phyloP scores from a whole-genome alignment of 2,329 filamentous ascomycete species.

The Sordariomycetes sp. region DNA sequence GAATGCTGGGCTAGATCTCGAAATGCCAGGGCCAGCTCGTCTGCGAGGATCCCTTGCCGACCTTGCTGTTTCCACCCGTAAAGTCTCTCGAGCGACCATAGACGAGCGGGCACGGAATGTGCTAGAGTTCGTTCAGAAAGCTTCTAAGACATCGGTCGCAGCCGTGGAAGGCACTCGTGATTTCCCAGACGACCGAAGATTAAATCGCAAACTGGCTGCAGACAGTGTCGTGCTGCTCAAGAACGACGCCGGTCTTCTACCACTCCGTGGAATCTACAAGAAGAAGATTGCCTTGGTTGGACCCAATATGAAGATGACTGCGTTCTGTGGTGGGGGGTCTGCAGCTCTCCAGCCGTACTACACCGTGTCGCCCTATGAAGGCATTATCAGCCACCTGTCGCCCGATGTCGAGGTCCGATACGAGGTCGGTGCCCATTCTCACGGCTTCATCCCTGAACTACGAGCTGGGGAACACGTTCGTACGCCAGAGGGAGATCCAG shows the following conservation, averaged over 20 bases:
- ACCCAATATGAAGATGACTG: conserved; percentile 35
- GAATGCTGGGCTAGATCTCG: conserved; percentile 19
- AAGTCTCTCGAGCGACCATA: conserved; percentile 12
- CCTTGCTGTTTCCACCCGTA: conserved; percentile 10
- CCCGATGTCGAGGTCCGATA: conserved; percentile 13
- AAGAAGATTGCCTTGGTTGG: conserved; percentile 46
- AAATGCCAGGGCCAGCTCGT: conserved; percentile 24
- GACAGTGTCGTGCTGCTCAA: conserved; percentile 41
- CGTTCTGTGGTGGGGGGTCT: conserved; percentile 22
- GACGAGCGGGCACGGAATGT: conserved; percentile 18
- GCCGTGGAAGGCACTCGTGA: conserved; percentile 7
- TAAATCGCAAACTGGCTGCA: conserved; percentile 32
- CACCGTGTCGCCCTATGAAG: conserved; percentile 18
- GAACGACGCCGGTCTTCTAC: not conserved
- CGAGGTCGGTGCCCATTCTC: too few species aligned
- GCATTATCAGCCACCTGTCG: conserved; percentile 19
- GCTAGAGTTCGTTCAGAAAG: conserved; percentile 16
- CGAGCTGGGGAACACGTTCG: too few species aligned
- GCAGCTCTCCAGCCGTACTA: conserved; percentile 21
- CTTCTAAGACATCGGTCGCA: conserved; percentile 10
- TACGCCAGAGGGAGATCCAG: too few species aligned
- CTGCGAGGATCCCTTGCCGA: conserved; percentile 13
- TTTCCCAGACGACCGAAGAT: conserved; percentile 21
- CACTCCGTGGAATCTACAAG: conserved; percentile 6
- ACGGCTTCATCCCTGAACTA: too few species aligned